Evolutionary conservation across 2,329 filamentous ascomycete species (phyloP), one percentile per base, ranked within the genome.

Genomic region (Sclerotinia subarctica): DNA sequence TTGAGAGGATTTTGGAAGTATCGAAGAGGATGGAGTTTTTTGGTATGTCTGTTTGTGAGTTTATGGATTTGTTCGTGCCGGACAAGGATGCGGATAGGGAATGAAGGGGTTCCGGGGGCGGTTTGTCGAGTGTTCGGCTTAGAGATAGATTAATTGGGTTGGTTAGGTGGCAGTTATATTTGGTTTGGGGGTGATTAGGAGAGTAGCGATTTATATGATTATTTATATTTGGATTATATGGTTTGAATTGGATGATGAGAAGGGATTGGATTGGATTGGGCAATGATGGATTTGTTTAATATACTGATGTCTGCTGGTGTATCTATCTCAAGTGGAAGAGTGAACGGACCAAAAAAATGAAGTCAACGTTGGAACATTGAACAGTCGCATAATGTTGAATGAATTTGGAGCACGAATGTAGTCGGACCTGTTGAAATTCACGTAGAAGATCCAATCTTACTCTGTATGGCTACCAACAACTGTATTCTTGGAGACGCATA

Each of bases 21-120:
- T 42, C 56, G n/a, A 66, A 67, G 57, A 66, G 64, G n/a, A 66
- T 67, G 53, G 67, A 66, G 47, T 68, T 68, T n/a, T 64, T 64
- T 46, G 60, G 32, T 2, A 54, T 67, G 67, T 3, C 54, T 3
- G 63, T 62, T n/a, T 53, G 47, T 38, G 63, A 69, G 24, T 69
- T 69, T 29, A 19, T 67, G 29, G 67, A 69, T 51, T 26, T 69
- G 47, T 67, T 69, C 17, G 67, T 67, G 29, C 67, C 66, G 26
- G 57, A 62, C n/a, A 42, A 3, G 54, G 44, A 67, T 35, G 6
- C 7, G 35, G 35, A 35, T 35, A 35, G 5, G 54, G 44, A 67
- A 42, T 52, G 60, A 64, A 24, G 17, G 17, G n/a, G 7, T 38
- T 32, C 6, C 5, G 35, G 35, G 17, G 56, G 32, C 38, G 26